Percentiles rank a stretch among this genome's conserved stretches.
These are phyloP conservation scores for Anethum foeniculum DNA, from an alignment of 140 eudicot species.

Conservation along the genomic window DNA sequence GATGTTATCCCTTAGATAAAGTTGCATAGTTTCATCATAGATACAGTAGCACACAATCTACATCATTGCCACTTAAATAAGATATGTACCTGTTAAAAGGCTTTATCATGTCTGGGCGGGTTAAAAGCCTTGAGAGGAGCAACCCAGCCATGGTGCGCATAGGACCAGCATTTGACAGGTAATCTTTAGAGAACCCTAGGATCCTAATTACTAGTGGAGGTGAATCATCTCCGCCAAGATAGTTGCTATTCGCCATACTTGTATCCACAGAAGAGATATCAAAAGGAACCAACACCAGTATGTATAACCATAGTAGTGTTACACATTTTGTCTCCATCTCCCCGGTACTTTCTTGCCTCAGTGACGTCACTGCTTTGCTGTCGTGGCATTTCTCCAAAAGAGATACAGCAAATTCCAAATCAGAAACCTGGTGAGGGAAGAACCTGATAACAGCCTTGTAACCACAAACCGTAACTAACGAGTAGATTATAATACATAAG, in stretches of 20 bases:
- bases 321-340: constrained; percentile 98
- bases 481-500: constrained; percentile 61
- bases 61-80: neutral
- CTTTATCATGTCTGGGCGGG: constrained; percentile 92
- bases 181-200: constrained; percentile 63
- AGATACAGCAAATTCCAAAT: constrained; percentile 86
- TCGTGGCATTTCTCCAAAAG: constrained; percentile 80
- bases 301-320: constrained; percentile 78
- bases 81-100: constrained; percentile 65
- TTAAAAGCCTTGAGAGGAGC: constrained; percentile 83
- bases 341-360: constrained; percentile 95
- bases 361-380: constrained; percentile 41
- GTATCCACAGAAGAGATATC: constrained; percentile 94
- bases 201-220: constrained; percentile 82
- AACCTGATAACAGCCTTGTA: constrained; percentile 88
- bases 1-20: neutral
- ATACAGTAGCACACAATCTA: neutral
- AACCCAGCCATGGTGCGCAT: constrained; percentile 91
- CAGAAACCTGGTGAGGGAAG: constrained; percentile 98
- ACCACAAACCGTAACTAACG: constrained; percentile 89
- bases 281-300: constrained; percentile 91
- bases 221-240: constrained; percentile 44
- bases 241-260: constrained; percentile 44
- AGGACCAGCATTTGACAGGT: constrained; percentile 90
- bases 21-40: neutral